Base-by-base conservation (phyloP, 257 asterid genomes). In the Leptodermis oblonga region DNA sequence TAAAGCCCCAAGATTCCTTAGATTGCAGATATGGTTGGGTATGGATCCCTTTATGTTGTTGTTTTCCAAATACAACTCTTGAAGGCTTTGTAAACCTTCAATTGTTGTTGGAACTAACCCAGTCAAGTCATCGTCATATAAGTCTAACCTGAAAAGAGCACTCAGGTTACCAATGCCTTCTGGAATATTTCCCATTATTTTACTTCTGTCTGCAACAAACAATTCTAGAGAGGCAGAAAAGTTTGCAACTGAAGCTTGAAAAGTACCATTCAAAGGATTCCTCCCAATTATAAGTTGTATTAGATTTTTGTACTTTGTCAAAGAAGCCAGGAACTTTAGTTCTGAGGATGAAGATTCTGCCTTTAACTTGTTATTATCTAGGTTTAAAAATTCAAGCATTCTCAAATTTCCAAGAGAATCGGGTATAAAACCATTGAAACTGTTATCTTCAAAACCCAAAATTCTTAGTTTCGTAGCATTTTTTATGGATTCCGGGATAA, bases 341-440 rank as follows among this genome's bases (percentile, higher is more conserved):
- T 33, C 46, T 10, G 46, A 30, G 1, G 31, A 13, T 67, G 71
- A 48, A 49, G 71, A 6, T 56, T 34, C 25, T 65, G 1, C 1
- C 3, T 45, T 22, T 11, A 83, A 51, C 12, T 65, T 36, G 66
- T 83, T 80, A 5, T 1, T 7, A 0, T 0, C 13, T 7, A 83
- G 25, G 1, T 33, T 0, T 0, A 80, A 55, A 17, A 4, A 0
- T 22, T 62, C 20, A 3, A 82, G 83, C 15, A 31, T 42, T 60
- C 48, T 43, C 18, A 77, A 56, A 20, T 70, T 43, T 23, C 78
- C 78, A 1, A 80, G 58, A 26, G 70, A 75, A 41, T 46, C 46
- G 7, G 87, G 83, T 0, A 77, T 46, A 2, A 9, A 52, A 36
- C 82, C 82, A 17, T 33, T 55, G 68, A 80, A 73, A 4, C 20